These are phyloP conservation scores for Pyrus bretschneideri DNA, from an alignment of 306 rosid species.

Conservation along the genomic window DNA sequence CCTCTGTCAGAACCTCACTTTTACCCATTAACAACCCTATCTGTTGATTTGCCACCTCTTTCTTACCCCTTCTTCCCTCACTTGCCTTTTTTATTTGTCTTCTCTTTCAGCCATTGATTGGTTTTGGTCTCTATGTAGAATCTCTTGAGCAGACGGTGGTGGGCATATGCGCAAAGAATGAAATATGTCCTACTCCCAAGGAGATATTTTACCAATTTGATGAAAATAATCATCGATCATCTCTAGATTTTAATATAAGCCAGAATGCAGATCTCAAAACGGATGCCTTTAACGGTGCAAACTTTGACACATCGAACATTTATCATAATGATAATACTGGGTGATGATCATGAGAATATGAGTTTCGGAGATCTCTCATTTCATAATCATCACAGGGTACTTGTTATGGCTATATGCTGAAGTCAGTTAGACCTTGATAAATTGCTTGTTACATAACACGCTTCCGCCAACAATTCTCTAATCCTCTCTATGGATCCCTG, in stretches of 20 bases:
- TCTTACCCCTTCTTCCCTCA: not conserved
- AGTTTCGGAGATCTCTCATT: slow-evolving; percentile 5
- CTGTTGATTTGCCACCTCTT: not conserved
- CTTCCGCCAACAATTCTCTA: not conserved
- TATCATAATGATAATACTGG: not conserved
- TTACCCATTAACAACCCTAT: too few species aligned
- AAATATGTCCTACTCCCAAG: slow-evolving; percentile 19
- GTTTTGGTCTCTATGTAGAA: slow-evolving; percentile 9
- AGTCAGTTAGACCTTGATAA: not conserved
- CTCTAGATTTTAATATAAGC: slow-evolving; percentile 1
- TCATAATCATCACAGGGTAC: slow-evolving; percentile 1
- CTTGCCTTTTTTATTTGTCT: not conserved
- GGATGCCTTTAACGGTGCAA: not conserved
- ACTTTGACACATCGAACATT: not conserved
- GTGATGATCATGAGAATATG: not conserved
- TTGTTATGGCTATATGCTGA: not conserved
- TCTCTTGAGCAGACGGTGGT: slow-evolving; percentile 18
- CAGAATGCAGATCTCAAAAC: slow-evolving; percentile 1
- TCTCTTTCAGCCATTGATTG: not conserved
- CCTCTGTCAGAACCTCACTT: too few species aligned
- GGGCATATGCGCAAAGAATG: slow-evolving; percentile 3
- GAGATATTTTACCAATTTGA: slow-evolving; percentile 9
- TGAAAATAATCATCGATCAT: slow-evolving; percentile 12
- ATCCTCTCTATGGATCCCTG: not conserved
- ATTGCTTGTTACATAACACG: not conserved